Evolutionary conservation across 2,329 filamentous ascomycete species (phyloP).

Genomic region (Fusarium goolgardi): DNA sequence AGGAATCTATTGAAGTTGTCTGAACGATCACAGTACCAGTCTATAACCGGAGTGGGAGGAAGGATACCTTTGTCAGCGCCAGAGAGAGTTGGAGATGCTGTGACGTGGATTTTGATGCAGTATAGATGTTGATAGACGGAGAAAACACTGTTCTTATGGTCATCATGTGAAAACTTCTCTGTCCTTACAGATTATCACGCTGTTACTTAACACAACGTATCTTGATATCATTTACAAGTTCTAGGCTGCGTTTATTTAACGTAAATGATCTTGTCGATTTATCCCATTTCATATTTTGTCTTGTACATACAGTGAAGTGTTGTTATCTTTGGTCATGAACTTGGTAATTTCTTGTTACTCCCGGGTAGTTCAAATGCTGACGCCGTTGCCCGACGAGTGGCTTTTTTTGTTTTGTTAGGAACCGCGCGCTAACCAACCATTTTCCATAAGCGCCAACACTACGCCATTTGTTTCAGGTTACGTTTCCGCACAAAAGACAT

Average conservation of each 20-base stretch:
- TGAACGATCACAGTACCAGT: neutral
- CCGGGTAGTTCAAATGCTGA: constrained; percentile 12
- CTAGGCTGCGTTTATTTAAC: neutral
- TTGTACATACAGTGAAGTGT: neutral
- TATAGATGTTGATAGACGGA: neutral
- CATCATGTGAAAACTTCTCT: fast-evolving
- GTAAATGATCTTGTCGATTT: neutral
- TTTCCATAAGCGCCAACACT: constrained; percentile 13
- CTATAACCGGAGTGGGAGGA: neutral
- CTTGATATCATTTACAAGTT: too few species aligned
- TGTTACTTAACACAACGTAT: too few species aligned
- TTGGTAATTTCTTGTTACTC: neutral
- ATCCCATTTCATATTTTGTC: neutral
- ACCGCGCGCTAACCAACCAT: constrained; percentile 30
- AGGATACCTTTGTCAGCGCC: neutral
- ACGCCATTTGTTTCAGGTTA: constrained; percentile 28
- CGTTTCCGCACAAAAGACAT: neutral
- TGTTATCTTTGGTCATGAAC: neutral
- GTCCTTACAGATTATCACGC: too few species aligned
- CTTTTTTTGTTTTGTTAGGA: neutral
- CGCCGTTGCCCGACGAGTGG: neutral
- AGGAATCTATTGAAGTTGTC: neutral
- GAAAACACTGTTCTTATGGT: too few species aligned
- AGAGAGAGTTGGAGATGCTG: neutral
- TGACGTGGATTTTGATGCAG: constrained; percentile 11